Evolutionary conservation across 2,329 filamentous ascomycete genomes (phyloP).

Genomic region (Phialemonium atrogriseum): DNA sequence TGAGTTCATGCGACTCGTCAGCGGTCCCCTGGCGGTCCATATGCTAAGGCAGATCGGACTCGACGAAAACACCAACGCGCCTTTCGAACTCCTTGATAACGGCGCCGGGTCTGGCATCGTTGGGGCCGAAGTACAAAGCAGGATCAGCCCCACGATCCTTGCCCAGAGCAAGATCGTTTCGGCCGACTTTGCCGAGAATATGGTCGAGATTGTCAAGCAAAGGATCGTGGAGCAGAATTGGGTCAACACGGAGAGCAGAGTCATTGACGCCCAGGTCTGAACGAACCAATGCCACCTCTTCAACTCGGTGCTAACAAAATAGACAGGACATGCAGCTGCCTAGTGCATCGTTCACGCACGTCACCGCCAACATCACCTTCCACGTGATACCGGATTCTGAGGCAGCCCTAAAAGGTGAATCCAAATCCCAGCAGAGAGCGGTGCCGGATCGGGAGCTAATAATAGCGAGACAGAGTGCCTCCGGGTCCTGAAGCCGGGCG

Average conservation of each 20-base stretch:
- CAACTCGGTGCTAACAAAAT: neutral
- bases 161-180: slow-evolving; percentile 37
- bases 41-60: slow-evolving; percentile 24
- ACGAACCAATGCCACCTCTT: too few relatives aligned
- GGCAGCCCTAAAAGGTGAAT: slow-evolving; percentile 15
- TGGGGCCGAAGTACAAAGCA: slow-evolving; percentile 32
- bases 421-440: neutral
- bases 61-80: slow-evolving; percentile 12
- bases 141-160: slow-evolving; percentile 28
- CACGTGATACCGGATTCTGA: slow-evolving; percentile 19
- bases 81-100: slow-evolving; percentile 38
- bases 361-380: slow-evolving; percentile 17
- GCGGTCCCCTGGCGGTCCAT: slow-evolving; percentile 12
- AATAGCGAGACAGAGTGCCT: slow-evolving; percentile 50
- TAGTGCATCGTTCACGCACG: slow-evolving; percentile 13
- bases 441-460: neutral
- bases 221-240: slow-evolving; percentile 33
- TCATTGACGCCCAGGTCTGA: slow-evolving; percentile 39
- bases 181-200: slow-evolving; percentile 34
- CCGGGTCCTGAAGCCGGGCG: slow-evolving; percentile 50
- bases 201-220: slow-evolving; percentile 31
- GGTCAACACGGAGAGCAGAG: slow-evolving; percentile 32
- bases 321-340: slow-evolving; percentile 3
- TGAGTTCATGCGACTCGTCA: slow-evolving; percentile 9
- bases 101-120: slow-evolving; percentile 45